Evolutionary conservation across 2,329 filamentous ascomycete genomes (phyloP), one percentile per base, ranked within the genome.

Genomic region (Xylariaceae sp.): DNA sequence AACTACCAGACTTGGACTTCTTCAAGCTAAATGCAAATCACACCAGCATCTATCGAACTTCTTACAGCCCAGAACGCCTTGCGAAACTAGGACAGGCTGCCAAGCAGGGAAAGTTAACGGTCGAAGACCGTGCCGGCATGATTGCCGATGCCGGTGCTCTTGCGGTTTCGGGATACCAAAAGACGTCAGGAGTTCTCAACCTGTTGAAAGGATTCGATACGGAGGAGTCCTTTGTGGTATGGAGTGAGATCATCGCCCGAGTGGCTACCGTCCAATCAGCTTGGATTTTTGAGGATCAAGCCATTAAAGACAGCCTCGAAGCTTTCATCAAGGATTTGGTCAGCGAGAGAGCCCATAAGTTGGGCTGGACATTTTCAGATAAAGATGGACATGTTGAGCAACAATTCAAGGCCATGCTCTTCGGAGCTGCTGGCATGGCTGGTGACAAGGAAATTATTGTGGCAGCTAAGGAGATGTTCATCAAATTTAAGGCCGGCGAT

Each of bases 11-110:
- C 65, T 74, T 86, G 49, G 89, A 95, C 65, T 96, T 97, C 74
- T 97, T 88, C 84, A 97, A 97, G 79, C 77, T 97, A 57, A 97
- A 97, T 68, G 91, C 92, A 15, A 91, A 96, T 68, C 92, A 96
- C 71, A 92, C 90, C 19, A 89, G 89, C 61, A 86, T 96, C 59
- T 97, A 95, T 77, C 85, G 92, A 56, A 96, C 92, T 0, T 89
- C 86, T 0, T 97, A 97, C 74, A 80, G 84, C 2, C 87, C 90
- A 1, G 86, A 89, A 65, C 86, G 92, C 34, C 81, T 97, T 42
- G 80, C 85, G 62, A 96, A 96, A 77, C 85, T 97, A 36, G 92
- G 92, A 22, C 76, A 90, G 67, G 89, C 92, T 51, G 92, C 91
- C 44, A 94, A 88, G 72, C 74, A 85, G 44, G 89, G 88, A 4